Evolutionary conservation across 495 filamentous ascomycete genomes (phyloP).

Genomic region (Aspergillus heteromorphus): DNA sequence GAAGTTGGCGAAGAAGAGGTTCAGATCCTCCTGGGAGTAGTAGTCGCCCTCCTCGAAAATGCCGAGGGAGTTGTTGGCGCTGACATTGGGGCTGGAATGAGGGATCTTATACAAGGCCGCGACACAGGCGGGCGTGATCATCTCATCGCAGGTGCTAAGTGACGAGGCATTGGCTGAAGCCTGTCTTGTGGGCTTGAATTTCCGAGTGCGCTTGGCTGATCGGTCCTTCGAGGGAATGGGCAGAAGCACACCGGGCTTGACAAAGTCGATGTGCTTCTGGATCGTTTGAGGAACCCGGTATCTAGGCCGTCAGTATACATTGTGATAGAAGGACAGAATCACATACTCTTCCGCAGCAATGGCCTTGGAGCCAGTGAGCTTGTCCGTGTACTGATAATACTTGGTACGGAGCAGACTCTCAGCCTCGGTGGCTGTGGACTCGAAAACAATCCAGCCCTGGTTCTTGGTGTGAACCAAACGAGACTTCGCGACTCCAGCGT

Average conservation of each 20-base stretch:
- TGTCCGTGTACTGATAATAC: conserved; percentile 54
- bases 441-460: conserved; percentile 53
- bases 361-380: conserved; percentile 32
- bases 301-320: conserved; percentile 16
- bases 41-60: conserved; percentile 41
- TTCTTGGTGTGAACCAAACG: conserved; percentile 46
- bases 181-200: conserved; percentile 3
- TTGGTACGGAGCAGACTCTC: conserved; percentile 54
- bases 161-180: conserved; percentile 11
- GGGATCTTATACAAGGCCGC: conserved; percentile 40
- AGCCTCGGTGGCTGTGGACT: conserved; percentile 49
- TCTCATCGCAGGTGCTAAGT: conserved; percentile 31
- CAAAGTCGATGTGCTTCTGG: conserved; percentile 51
- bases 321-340: background rate
- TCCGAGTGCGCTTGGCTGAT: conserved; percentile 16
- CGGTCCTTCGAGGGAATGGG: conserved; percentile 26
- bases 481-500: conserved; percentile 41
- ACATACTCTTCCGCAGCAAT: conserved; percentile 45
- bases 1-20: conserved; percentile 50
- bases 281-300: conserved; percentile 51
- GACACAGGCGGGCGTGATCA: conserved; percentile 31
- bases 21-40: conserved; percentile 52
- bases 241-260: conserved; percentile 46
- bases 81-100: conserved; percentile 25
- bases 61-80: conserved; percentile 37